phyloP scores from a whole-genome alignment of 2,329 filamentous ascomycete species.

The Cordyceps militaris region DNA sequence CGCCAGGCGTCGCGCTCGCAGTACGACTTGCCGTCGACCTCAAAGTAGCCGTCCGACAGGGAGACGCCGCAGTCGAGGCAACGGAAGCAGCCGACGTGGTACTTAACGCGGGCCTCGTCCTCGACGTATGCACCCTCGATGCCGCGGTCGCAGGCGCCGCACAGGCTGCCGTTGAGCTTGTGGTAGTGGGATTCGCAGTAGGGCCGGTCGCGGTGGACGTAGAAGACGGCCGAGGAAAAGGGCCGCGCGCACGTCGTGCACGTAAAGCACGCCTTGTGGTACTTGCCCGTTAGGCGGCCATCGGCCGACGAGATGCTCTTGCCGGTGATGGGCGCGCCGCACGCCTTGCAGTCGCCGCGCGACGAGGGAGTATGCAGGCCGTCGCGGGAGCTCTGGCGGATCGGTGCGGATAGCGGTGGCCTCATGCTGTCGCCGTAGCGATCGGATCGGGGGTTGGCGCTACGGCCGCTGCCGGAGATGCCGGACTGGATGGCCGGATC shows the following conservation, averaged over 20 bases:
- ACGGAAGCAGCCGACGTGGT: conserved; percentile 79
- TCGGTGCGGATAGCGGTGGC: conserved; percentile 17
- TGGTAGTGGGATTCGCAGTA: conserved; percentile 94
- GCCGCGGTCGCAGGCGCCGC: conserved; percentile 68
- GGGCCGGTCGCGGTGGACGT: conserved; percentile 78
- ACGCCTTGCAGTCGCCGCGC: conserved; percentile 78
- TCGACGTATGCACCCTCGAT: conserved; percentile 94
- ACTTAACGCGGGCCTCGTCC: conserved; percentile 69
- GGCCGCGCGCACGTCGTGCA: conserved; percentile 76
- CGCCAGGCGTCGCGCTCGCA: conserved; percentile 81
- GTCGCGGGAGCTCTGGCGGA: conserved; percentile 32
- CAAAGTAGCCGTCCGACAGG: conserved; percentile 81
- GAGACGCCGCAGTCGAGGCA: conserved; percentile 71
- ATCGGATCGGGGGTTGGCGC: no score
- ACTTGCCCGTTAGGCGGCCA: conserved; percentile 82
- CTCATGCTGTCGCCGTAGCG: background rate
- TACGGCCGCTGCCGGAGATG: conserved; percentile 5
- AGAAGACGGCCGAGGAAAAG: conserved; percentile 85
- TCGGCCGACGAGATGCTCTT: conserved; percentile 94
- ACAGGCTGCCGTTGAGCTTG: conserved; percentile 80
- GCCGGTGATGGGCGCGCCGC: conserved; percentile 68
- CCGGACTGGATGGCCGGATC: conserved; percentile 21
- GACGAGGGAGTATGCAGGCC: conserved; percentile 35
- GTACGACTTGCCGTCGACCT: conserved; percentile 71
- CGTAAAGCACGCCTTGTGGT: conserved; percentile 92